Percentiles rank a stretch among this genome's conserved stretches.
Conservation (phyloP, 257 asterid species). For the Oldenlandia corymbosa region DNA sequence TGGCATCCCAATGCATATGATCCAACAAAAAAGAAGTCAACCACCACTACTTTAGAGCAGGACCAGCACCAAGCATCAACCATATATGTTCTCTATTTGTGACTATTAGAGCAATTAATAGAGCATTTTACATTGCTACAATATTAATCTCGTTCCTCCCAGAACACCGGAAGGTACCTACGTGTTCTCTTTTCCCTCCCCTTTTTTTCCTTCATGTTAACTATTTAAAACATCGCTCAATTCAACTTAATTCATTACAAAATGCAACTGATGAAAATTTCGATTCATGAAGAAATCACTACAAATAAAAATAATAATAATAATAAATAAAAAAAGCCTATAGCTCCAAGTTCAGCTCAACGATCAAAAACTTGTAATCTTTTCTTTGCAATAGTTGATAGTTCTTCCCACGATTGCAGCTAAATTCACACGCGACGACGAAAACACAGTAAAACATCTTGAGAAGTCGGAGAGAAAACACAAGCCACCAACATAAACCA, state of each 20-base stretch:
- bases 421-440: background rate
- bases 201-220: background rate
- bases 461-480: background rate
- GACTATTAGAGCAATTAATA: background rate
- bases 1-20: constrained; percentile 3
- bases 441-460: background rate
- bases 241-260: background rate
- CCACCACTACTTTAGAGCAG: background rate
- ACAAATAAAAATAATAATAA: too few relatives aligned
- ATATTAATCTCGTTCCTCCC: background rate
- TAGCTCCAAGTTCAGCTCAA: background rate
- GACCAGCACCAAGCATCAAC: background rate
- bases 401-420: constrained; percentile 2
- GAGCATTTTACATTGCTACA: background rate
- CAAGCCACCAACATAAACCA: background rate
- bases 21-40: background rate
- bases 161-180: background rate
- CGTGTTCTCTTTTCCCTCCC: background rate
- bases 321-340: background rate
- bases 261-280: background rate
- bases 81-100: background rate
- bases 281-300: background rate
- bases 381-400: background rate
- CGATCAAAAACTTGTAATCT: background rate
- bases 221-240: background rate